Conservation (phyloP, 2,329 filamentous ascomycete genomes). For the Fusarium lyarnte region DNA sequence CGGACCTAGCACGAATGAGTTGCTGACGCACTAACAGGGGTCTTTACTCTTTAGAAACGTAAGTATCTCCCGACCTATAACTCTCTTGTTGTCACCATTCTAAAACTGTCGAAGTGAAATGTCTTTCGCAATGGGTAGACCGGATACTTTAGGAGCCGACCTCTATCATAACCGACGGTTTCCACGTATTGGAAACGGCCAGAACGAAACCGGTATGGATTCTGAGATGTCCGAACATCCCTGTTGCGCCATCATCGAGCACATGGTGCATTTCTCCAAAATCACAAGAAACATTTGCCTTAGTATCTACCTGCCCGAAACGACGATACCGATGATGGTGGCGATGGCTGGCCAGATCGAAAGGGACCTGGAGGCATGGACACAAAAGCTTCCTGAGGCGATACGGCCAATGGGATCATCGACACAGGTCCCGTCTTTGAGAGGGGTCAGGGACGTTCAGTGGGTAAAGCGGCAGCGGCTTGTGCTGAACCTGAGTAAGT, state of each 20-base stretch:
- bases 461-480: neutral
- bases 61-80: neutral
- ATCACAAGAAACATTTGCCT: neutral
- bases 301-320: neutral
- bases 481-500: neutral
- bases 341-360: neutral
- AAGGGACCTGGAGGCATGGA: neutral
- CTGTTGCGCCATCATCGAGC: neutral
- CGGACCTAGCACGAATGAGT: too few relatives aligned
- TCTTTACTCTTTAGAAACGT: neutral
- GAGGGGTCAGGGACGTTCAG: neutral
- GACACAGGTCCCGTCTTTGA: neutral
- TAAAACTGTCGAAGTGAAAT: neutral
- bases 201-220: neutral
- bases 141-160: neutral
- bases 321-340: neutral
- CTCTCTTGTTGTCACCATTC: rapidly evolving
- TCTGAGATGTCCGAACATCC: neutral
- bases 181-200: neutral
- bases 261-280: neutral
- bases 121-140: neutral
- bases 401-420: neutral
- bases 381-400: neutral
- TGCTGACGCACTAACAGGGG: neutral
- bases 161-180: neutral